These are phyloP conservation scores for Liriodendron chinense DNA, from an alignment of 164 flowering plant genomes.

Conservation along the genomic window DNA sequence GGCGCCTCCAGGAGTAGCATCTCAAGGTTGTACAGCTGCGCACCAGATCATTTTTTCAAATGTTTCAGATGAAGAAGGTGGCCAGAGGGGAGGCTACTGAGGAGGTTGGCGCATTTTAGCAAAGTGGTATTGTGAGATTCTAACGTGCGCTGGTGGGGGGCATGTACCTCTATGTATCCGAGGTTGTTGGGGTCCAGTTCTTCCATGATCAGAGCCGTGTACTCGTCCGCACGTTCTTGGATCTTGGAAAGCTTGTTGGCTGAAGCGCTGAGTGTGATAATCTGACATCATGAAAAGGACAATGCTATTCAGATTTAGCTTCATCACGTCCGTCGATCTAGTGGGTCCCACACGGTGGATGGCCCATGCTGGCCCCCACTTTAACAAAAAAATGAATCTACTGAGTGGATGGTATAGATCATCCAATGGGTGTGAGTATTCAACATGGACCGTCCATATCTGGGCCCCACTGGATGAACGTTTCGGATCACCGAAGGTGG, in stretches of 20 bases:
- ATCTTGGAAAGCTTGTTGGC: slow-evolving; percentile 48
- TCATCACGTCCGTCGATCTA: not conserved
- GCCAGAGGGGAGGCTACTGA: not conserved
- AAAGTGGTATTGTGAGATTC: not conserved
- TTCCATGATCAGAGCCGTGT: slow-evolving; percentile 58
- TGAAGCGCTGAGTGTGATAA: slow-evolving; percentile 46
- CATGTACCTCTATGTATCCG: slow-evolving; percentile 46
- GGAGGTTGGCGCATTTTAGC: not conserved
- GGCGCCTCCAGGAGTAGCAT: slow-evolving; percentile 56
- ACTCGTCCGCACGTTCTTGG: slow-evolving; percentile 44
- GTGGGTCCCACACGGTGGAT: too few relatives aligned
- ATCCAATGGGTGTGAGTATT: too few relatives aligned
- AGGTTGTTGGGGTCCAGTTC: slow-evolving; percentile 46
- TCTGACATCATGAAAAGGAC: slow-evolving; percentile 1
- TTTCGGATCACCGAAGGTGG: too few relatives aligned
- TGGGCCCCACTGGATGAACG: too few relatives aligned
- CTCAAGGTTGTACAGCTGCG: slow-evolving; percentile 50
- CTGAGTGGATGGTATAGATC: too few relatives aligned
- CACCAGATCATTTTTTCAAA: not conserved
- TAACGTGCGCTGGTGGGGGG: not conserved
- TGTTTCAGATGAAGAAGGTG: not conserved
- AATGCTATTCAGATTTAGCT: not conserved
- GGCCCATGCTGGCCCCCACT: too few relatives aligned
- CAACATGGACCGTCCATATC: too few relatives aligned
- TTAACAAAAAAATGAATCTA: too few relatives aligned